Evolutionary conservation across 73 alveolate genomes (phyloP).

Genomic region (Paramecium sonneborni): DNA sequence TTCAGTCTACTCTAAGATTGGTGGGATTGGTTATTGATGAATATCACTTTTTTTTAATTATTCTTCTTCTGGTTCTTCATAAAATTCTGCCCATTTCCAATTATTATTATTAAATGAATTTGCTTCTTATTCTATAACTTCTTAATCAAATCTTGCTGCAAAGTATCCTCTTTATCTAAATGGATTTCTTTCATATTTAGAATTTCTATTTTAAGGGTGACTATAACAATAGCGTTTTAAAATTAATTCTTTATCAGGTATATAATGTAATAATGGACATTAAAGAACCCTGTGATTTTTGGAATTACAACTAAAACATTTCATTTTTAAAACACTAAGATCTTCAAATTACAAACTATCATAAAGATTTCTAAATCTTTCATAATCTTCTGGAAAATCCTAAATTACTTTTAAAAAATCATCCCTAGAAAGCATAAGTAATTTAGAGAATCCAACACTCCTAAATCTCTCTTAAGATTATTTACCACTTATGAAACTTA

Average conservation of each 20-base stretch:
- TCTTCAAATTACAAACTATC: constrained; percentile 51
- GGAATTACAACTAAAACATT: constrained; percentile 55
- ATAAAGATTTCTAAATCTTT: constrained; percentile 40
- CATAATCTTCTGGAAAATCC: constrained; percentile 64
- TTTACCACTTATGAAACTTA: constrained; percentile 23
- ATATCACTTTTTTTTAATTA: neutral
- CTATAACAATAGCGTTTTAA: constrained; percentile 4
- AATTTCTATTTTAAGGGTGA: neutral
- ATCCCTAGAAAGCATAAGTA: constrained; percentile 27
- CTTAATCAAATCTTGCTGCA: constrained; percentile 5
- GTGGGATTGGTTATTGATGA: neutral
- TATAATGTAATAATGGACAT: constrained; percentile 66
- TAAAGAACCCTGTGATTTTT: constrained; percentile 49
- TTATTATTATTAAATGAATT: constrained; percentile 23
- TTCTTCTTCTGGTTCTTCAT: constrained; percentile 52
- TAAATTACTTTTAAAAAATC: constrained; percentile 49
- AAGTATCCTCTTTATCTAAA: neutral
- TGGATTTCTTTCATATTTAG: neutral
- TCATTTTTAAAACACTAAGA: neutral
- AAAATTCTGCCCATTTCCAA: constrained; percentile 59
- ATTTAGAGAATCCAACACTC: constrained; percentile 50
- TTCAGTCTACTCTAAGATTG: neutral
- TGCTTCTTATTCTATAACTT: neutral
- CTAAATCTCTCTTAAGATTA: constrained; percentile 31
- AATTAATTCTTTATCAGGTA: constrained; percentile 59